A percentile compares a stretch with the other conserved stretches of the same genome.
Conservation (phyloP, 257 asterid genomes). For the Forsythia viridissima region DNA sequence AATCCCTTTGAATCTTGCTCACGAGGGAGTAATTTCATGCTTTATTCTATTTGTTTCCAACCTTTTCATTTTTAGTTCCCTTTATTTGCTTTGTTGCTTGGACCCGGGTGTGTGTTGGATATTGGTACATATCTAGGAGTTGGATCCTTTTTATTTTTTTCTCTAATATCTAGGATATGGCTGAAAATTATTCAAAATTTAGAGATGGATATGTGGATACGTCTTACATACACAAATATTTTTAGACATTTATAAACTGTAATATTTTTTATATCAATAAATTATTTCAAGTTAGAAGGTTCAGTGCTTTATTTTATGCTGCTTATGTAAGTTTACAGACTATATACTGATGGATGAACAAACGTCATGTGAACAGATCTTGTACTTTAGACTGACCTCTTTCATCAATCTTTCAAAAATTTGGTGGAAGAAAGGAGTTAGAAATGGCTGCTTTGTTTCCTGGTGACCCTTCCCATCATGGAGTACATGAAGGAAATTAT, state of each 20-base stretch:
- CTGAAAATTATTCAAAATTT: background rate
- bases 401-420: conserved; percentile 17
- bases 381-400: conserved; percentile 27
- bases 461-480: conserved; percentile 72
- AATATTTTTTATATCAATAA: background rate
- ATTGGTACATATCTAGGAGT: background rate
- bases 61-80: background rate
- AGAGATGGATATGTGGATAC: background rate
- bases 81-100: conserved; percentile 1
- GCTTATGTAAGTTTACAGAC: background rate
- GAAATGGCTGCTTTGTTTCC: conserved; percentile 62
- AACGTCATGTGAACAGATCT: conserved; percentile 24
- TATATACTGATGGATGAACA: conserved; percentile 16
- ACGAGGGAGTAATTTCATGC: background rate
- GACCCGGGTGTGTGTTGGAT: background rate
- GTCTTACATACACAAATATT: background rate
- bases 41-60: background rate
- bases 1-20: background rate
- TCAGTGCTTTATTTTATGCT: background rate
- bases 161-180: background rate
- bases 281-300: background rate
- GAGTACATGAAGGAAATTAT: conserved; percentile 55
- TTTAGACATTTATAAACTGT: background rate
- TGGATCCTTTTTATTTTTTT: background rate
- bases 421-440: conserved; percentile 37